Conservation (phyloP, 2,329 filamentous ascomycete species). For the Elsinoe necatrix region DNA sequence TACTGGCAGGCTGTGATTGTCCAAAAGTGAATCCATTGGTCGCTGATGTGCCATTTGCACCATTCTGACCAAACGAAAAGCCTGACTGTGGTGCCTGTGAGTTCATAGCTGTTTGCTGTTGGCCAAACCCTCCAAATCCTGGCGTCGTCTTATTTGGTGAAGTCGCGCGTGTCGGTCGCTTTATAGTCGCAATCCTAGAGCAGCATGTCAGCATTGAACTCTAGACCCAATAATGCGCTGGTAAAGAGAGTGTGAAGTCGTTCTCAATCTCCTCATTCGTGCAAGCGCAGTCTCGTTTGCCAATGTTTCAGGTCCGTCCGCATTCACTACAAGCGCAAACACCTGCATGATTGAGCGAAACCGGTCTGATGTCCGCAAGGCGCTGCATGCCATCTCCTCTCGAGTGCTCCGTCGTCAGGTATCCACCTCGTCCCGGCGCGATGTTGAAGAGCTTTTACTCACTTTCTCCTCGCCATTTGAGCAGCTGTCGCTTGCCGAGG, state of each 20-base stretch:
- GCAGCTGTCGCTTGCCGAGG: conserved; percentile 19
- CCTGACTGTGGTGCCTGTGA: neutral
- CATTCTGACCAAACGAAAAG: conserved; percentile 12
- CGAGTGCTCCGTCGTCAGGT: neutral
- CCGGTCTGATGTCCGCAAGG: too few relatives aligned
- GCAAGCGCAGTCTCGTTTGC: neutral
- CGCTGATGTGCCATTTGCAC: neutral
- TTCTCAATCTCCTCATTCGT: neutral
- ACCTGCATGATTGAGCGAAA: too few relatives aligned
- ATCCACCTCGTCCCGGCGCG: neutral
- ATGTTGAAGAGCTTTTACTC: neutral
- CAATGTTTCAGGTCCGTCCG: neutral
- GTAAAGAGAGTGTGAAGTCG: neutral
- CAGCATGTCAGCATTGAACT: neutral
- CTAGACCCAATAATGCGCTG: neutral
- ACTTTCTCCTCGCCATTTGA: conserved; percentile 20
- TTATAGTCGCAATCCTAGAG: conserved; percentile 7
- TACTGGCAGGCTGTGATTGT: neutral
- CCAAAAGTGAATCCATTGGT: conserved; percentile 1
- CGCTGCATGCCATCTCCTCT: too few relatives aligned
- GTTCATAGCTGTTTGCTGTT: conserved; percentile 1
- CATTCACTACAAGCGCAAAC: neutral
- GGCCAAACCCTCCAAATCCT: conserved; percentile 11
- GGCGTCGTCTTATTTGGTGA: conserved; percentile 10
- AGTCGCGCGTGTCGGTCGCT: conserved; percentile 2